phyloP scores from a whole-genome alignment of 2,329 filamentous ascomycete genomes.

The Sarocladium kiliense region DNA sequence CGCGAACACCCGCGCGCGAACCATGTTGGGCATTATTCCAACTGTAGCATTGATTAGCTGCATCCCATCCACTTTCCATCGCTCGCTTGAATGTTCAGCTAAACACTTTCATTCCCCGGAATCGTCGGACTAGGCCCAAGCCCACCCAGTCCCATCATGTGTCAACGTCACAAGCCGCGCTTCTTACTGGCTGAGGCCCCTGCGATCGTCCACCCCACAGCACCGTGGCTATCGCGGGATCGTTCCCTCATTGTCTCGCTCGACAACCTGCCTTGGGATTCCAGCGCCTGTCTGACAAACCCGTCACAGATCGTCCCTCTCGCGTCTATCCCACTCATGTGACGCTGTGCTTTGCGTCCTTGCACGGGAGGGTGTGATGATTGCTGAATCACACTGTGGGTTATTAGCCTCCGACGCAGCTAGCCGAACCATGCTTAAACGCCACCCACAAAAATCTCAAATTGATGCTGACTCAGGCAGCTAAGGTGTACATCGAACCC shows the following conservation, averaged over 20 bases:
- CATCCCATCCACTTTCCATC: too few relatives aligned
- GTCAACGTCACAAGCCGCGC: conserved; percentile 5
- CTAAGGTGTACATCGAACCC: background rate
- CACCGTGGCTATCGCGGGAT: conserved; percentile 4
- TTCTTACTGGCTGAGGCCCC: background rate
- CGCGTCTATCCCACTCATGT: background rate
- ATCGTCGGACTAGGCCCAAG: background rate
- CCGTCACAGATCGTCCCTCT: background rate
- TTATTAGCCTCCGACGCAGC: background rate
- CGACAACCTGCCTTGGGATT: background rate
- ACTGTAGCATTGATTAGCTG: too few relatives aligned
- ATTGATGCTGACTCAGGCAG: background rate
- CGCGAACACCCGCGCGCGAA: background rate
- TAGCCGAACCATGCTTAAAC: background rate
- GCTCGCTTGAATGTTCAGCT: too few relatives aligned
- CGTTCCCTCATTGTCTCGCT: background rate
- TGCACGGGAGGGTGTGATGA: background rate
- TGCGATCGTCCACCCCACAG: background rate
- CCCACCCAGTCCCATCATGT: background rate
- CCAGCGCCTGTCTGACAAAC: background rate
- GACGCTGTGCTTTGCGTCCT: background rate
- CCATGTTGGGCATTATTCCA: background rate
- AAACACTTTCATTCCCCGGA: background rate
- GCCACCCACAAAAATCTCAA: background rate
- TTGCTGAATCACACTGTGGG: background rate